Conservation (phyloP, 169 alveolate species). For the Ichthyophthirius multifiliis region DNA sequence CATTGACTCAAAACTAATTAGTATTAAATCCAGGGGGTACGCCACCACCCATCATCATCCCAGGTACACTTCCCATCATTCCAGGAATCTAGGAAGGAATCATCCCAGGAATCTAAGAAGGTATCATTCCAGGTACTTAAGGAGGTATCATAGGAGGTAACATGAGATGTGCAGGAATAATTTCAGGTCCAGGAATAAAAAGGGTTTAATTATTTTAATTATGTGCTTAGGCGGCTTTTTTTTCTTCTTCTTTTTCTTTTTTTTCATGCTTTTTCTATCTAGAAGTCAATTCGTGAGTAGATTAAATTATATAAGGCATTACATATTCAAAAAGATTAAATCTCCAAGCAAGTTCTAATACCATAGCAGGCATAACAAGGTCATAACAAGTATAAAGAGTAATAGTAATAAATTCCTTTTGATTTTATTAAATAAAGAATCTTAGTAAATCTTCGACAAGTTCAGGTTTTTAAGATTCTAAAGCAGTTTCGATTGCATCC, state of each 20-base stretch:
- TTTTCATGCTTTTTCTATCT: slow-evolving; percentile 79
- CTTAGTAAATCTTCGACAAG: slow-evolving; percentile 91
- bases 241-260: slow-evolving; percentile 71
- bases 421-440: slow-evolving; percentile 87
- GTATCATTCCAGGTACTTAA: too few species aligned
- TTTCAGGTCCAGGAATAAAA: too few species aligned
- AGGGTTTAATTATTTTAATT: too few species aligned
- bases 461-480: slow-evolving; percentile 83
- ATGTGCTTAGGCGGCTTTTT: too few species aligned
- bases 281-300: slow-evolving; percentile 73
- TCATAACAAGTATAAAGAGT: slow-evolving; percentile 97
- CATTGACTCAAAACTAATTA: too few species aligned
- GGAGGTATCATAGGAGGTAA: too few species aligned
- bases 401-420: slow-evolving; percentile 95
- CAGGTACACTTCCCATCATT: too few species aligned
- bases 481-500: slow-evolving; percentile 89
- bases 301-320: slow-evolving; percentile 97
- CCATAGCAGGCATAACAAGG: slow-evolving; percentile 95
- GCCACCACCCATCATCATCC: too few species aligned
- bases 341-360: slow-evolving; percentile 98
- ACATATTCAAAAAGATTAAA: slow-evolving; percentile 93
- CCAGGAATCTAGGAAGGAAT: too few species aligned
- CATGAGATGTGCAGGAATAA: too few species aligned
- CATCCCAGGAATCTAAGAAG: too few species aligned
- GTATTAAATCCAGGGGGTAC: too few species aligned